Evolutionary conservation across 2,329 filamentous ascomycete species (phyloP).

Genomic region (Metarhizium robertsii): DNA sequence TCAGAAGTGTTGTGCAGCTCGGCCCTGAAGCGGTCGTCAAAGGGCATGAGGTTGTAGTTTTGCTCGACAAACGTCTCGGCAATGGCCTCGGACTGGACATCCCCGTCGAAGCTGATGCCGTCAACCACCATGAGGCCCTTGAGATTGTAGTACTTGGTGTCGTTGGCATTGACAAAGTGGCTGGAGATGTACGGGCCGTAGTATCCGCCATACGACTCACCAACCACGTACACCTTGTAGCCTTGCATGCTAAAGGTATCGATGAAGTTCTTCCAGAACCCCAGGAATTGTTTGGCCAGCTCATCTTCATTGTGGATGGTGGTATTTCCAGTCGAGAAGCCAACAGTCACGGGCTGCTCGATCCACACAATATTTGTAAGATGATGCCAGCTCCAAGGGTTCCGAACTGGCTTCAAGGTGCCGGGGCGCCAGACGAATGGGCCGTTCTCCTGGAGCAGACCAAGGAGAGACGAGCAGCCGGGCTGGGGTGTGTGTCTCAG

Average conservation of each 20-base stretch:
- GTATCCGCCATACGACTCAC: slow-evolving; percentile 59
- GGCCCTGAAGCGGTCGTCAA: slow-evolving; percentile 50
- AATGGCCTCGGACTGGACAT: slow-evolving; percentile 34
- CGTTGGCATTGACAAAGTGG: slow-evolving; percentile 59
- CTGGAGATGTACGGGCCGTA: slow-evolving; percentile 65
- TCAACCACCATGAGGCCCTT: slow-evolving; percentile 65
- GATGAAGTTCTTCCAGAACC: slow-evolving; percentile 73
- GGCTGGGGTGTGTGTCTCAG: slow-evolving; percentile 18
- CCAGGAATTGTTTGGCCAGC: slow-evolving; percentile 61
- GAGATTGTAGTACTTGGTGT: slow-evolving; percentile 59
- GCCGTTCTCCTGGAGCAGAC: slow-evolving; percentile 68
- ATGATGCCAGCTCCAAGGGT: slow-evolving; percentile 58
- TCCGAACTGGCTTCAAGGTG: slow-evolving; percentile 53
- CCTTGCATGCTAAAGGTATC: slow-evolving; percentile 59
- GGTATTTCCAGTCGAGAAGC: slow-evolving; percentile 56
- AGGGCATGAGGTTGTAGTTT: slow-evolving; percentile 48
- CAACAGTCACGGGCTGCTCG: slow-evolving; percentile 59
- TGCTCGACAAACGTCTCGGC: slow-evolving; percentile 51
- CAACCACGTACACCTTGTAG: slow-evolving; percentile 63
- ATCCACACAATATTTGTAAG: slow-evolving; percentile 53
- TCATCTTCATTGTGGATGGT: slow-evolving; percentile 59
- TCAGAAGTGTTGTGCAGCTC: slow-evolving; percentile 42
- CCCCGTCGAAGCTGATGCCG: slow-evolving; percentile 48
- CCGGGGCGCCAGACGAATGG: slow-evolving; percentile 64
- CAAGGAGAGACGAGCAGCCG: slow-evolving; percentile 54